Evolutionary conservation across 2,329 filamentous ascomycete genomes (phyloP), one percentile per base, ranked within the genome.

Genomic region (Harringtonia lauricola): DNA sequence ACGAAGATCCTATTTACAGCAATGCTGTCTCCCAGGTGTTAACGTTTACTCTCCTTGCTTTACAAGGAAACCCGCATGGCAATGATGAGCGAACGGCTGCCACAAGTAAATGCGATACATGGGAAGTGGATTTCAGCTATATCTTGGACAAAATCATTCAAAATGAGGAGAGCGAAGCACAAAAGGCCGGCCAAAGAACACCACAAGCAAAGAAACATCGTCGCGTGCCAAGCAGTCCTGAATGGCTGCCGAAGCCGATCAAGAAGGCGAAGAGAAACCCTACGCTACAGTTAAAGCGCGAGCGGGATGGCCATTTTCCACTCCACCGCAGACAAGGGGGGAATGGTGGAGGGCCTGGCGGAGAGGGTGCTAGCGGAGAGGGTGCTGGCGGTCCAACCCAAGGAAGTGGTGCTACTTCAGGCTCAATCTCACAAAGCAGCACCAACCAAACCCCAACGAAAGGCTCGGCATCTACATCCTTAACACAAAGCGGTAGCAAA

Each of bases 1-100:
- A 60, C 49, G 13, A 29, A 55, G 43, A 30, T 43, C 31, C 47
- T 41, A 22, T 18, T 17, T 42, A 45, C 12, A 56, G 49, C 30
- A 54, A 57, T 3, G 57, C 57, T 12, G 51, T 61, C 13, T 48
- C 51, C 21, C 56, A 62, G 44, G 50, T 54, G 31, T 50, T 62
- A 15, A 55, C 55, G 3, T 62, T 61, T 39, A 54, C 38, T 15
- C 31, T 61, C 4, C 34, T 59, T 24, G 55, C 57, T 15, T 46
- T 61, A 2, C 41, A 45, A 29, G 22, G 30, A 29, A 43, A 15
- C 31, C 47, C 34, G 9, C 52, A 51, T 29, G 35, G 46, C 17
- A 53, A 57, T 19, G 45, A 54, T 13, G 52, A 55, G 28, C 49
- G 50, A 9, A 28, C 30, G 34, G 24, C 29, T n/a, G 49, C 47